These are phyloP conservation scores for Penicillium steckii DNA, from an alignment of 495 filamentous ascomycete species.

Conservation along the genomic window DNA sequence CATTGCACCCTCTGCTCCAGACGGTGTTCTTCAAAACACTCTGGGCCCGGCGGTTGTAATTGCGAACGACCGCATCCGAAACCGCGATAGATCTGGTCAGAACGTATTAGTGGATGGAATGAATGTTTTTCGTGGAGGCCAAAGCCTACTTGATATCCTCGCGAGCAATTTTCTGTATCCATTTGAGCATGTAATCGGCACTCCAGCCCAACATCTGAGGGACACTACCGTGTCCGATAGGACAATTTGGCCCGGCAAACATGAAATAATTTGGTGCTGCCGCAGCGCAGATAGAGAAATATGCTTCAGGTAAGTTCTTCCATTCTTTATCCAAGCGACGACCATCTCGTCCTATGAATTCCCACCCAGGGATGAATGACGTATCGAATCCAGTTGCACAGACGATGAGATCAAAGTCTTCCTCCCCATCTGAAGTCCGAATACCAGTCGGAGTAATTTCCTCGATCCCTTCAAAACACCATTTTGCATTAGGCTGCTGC, in stretches of 20 bases:
- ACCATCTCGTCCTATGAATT: slow-evolving; percentile 35
- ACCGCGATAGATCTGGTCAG: slow-evolving; percentile 15
- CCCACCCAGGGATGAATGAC: slow-evolving; percentile 34
- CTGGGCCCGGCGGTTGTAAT: slow-evolving; percentile 1
- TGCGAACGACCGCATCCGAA: neutral
- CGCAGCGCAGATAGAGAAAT: slow-evolving; percentile 19
- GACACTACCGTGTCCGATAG: slow-evolving; percentile 26
- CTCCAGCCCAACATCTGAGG: neutral
- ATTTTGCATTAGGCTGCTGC: slow-evolving; percentile 25
- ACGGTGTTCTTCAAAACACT: neutral
- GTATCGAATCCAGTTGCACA: slow-evolving; percentile 53
- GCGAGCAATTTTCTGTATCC: slow-evolving; percentile 41
- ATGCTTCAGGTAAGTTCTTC: slow-evolving; percentile 25
- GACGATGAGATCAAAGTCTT: slow-evolving; percentile 45
- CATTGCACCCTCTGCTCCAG: slow-evolving; percentile 3
- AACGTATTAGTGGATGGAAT: slow-evolving; percentile 32
- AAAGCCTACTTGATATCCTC: slow-evolving; percentile 29
- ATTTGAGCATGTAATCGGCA: slow-evolving; percentile 48
- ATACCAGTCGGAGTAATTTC: slow-evolving; percentile 41
- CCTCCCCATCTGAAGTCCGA: slow-evolving; percentile 33
- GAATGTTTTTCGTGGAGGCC: no score
- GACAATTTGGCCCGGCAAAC: slow-evolving; percentile 35
- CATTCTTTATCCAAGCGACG: slow-evolving; percentile 31
- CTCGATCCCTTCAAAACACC: slow-evolving; percentile 24
- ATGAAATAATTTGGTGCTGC: slow-evolving; percentile 39